phyloP scores from a whole-genome alignment of 2,329 filamentous ascomycete species.

The Stachybotrys elegans region DNA sequence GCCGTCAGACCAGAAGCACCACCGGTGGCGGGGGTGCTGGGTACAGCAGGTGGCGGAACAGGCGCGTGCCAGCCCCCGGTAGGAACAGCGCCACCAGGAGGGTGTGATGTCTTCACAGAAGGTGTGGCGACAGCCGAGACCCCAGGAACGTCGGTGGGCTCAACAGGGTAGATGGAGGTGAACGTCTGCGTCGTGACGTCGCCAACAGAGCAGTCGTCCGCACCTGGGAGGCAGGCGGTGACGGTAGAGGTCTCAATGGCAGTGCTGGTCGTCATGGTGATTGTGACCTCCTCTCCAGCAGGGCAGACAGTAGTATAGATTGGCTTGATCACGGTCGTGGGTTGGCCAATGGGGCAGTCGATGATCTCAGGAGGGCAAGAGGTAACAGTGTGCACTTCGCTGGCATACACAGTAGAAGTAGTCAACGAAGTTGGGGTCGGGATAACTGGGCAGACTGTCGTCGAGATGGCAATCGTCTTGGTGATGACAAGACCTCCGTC shows the following conservation, averaged over 20 bases:
- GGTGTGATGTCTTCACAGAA: slow-evolving; percentile 10
- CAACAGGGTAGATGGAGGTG: slow-evolving; percentile 32
- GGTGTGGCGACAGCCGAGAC: background rate
- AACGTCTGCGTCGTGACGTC: slow-evolving; percentile 28
- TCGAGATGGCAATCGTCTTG: slow-evolving; percentile 35
- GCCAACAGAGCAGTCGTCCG: slow-evolving; percentile 42
- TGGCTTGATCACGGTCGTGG: slow-evolving; percentile 26
- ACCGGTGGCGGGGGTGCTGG: slow-evolving; percentile 36
- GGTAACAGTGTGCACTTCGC: slow-evolving; percentile 49
- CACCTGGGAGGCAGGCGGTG: slow-evolving; percentile 46
- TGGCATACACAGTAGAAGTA: slow-evolving; percentile 44
- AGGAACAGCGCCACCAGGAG: slow-evolving; percentile 6
- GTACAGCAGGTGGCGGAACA: slow-evolving; percentile 9
- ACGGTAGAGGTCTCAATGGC: slow-evolving; percentile 49
- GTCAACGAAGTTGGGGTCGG: slow-evolving; percentile 12
- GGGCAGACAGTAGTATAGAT: slow-evolving; percentile 34
- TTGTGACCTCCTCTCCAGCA: slow-evolving; percentile 10
- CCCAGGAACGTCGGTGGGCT: slow-evolving; percentile 5
- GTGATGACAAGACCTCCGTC: slow-evolving; percentile 29
- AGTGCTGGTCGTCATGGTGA: slow-evolving; percentile 23
- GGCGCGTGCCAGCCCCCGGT: slow-evolving; percentile 7
- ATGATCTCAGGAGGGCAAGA: slow-evolving; percentile 45
- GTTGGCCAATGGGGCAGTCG: slow-evolving; percentile 37
- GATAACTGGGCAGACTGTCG: slow-evolving; percentile 37
- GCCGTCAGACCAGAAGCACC: slow-evolving; percentile 33